Conservation (phyloP, 1,284 basidiomycete species). For the Ceratobasidium sp. region DNA sequence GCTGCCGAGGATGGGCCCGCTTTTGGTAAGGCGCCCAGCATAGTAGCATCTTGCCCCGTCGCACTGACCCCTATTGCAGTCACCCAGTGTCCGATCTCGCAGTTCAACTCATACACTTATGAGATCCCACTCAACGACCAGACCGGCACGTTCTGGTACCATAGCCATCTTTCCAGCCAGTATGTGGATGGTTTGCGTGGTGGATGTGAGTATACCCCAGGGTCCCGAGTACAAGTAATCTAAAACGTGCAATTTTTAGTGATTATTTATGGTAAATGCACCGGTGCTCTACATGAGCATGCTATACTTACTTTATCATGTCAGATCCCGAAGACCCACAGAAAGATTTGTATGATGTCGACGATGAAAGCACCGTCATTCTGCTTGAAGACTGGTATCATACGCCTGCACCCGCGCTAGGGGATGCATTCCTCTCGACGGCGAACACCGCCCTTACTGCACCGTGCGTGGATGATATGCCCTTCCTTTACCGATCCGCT, state of each 20-base stretch:
- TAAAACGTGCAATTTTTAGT: not conserved
- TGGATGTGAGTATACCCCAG: constrained; percentile 4
- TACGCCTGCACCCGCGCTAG: constrained; percentile 14
- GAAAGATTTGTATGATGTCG: constrained; percentile 16
- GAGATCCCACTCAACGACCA: constrained; percentile 25
- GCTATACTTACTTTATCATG: not conserved
- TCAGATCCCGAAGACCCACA: constrained; percentile 25
- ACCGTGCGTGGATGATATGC: constrained; percentile 5
- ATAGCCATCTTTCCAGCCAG: constrained; percentile 31
- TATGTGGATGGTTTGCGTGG: constrained; percentile 29
- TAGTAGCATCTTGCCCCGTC: not conserved
- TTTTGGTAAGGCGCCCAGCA: constrained; percentile 16
- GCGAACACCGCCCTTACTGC: constrained; percentile 13
- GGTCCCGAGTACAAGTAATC: constrained; percentile 5
- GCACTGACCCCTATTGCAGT: not conserved
- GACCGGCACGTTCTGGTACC: constrained; percentile 33
- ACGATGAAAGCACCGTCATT: constrained; percentile 24
- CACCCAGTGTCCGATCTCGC: constrained; percentile 33
- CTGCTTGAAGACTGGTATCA: constrained; percentile 30
- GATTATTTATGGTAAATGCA: constrained; percentile 16
- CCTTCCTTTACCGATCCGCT: not conserved
- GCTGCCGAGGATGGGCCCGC: constrained; percentile 29
- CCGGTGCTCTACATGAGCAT: not conserved
- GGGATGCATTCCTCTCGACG: constrained; percentile 10
- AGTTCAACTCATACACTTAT: constrained; percentile 34